phyloP scores from a whole-genome alignment of 768 basidiomycete genomes.

The Rhizopogon roseolus region DNA sequence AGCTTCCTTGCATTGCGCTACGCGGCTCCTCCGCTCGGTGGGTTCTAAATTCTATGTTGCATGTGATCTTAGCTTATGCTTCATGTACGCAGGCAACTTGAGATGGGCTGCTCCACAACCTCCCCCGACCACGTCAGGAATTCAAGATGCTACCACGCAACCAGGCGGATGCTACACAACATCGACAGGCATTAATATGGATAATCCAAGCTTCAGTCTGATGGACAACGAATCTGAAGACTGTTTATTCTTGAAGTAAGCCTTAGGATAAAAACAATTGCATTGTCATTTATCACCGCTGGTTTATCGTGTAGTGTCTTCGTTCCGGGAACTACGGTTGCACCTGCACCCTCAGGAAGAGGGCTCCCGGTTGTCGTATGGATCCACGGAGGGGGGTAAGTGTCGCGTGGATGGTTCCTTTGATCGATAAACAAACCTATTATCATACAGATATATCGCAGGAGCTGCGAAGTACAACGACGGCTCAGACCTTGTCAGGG shows the following conservation, averaged over 20 bases:
- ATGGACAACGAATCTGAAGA: slow-evolving; percentile 22
- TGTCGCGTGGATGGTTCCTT: not conserved
- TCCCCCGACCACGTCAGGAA: slow-evolving; percentile 9
- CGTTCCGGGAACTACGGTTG: slow-evolving; percentile 9
- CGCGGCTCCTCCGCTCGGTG: slow-evolving; percentile 45
- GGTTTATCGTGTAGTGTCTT: slow-evolving; percentile 13
- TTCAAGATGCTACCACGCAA: slow-evolving; percentile 22
- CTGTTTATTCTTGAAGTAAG: slow-evolving; percentile 28
- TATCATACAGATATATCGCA: slow-evolving; percentile 14
- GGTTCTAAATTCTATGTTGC: not conserved
- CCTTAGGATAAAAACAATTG: not conserved
- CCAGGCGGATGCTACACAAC: slow-evolving; percentile 24
- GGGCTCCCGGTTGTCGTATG: slow-evolving; percentile 29
- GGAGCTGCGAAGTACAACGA: slow-evolving; percentile 13
- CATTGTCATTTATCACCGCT: not conserved
- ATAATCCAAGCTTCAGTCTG: slow-evolving; percentile 6
- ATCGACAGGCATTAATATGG: not conserved
- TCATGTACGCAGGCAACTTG: slow-evolving; percentile 9
- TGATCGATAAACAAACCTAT: no score
- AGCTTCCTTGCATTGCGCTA: slow-evolving; percentile 32
- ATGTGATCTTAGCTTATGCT: not conserved
- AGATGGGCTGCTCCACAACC: slow-evolving; percentile 26
- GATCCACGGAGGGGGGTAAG: slow-evolving; percentile 33
- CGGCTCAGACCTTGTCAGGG: slow-evolving; percentile 19
- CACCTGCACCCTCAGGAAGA: not conserved